Base-by-base conservation (phyloP, 148 eudicot species). In the Nyssa sinensis region DNA sequence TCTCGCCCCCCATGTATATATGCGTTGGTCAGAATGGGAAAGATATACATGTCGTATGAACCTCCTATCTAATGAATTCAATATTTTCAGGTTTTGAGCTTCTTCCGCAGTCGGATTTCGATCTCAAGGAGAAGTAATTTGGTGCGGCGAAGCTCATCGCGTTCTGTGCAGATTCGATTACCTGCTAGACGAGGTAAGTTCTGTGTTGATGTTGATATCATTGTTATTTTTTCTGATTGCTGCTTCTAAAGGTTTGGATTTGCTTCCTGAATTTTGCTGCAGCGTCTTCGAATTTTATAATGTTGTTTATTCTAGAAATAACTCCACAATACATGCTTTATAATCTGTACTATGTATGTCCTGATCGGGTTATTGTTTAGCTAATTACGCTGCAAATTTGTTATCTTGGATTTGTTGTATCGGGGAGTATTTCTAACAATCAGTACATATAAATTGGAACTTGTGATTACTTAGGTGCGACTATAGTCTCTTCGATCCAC, bases 51-150 rank as follows among this genome's bases (percentile, higher is more conserved):
- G 2, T 55, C 25, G 19, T 44, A 44, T 55, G 58, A 53, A 4
- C 16, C 17, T 5, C 32, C 19, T 55, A 27, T 33, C 7, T 34
- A 51, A 32, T 55, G 34, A 24, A 64, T 25, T 67, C 55, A 61
- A 61, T 17, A 10, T 69, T 73, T 37, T 57, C 82, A 78, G 85
- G 74, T 69, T 49, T 75, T 75, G 37, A 69, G 81, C 51, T 74
- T 76, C 44, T 72, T 63, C 13, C 80, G 87, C 70, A 31, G 67
- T 25, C 73, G 75, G n/a, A n/a, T n/a, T n/a, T n/a, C n/a, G n/a
- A n/a, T n/a, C n/a, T n/a, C n/a, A n/a, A n/a, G n/a, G 30, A 70
- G 78, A 33, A 47, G 65, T 35, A 69, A 62, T 65, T 32, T 21
- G 68, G 21, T 55, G 44, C 60, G 62, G 62, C 49, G 19, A 64